Conservation (phyloP, 768 basidiomycete species). For the Scleroderma citrinum region DNA sequence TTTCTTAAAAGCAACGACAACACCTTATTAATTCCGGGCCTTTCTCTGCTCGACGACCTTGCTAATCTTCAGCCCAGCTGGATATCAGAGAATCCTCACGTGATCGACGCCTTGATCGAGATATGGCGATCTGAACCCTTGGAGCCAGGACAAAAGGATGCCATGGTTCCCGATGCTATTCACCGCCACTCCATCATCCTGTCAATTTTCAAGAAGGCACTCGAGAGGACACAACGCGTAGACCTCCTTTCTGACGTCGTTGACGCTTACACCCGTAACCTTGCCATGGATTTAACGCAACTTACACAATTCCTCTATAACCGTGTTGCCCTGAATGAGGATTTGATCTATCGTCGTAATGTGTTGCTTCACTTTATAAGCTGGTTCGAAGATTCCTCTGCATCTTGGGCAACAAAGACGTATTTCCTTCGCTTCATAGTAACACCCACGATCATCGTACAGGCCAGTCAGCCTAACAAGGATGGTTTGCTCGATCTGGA, state of each 20-base stretch:
- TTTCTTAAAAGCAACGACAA: constrained; percentile 48
- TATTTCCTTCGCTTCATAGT: constrained; percentile 76
- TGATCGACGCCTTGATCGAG: constrained; percentile 63
- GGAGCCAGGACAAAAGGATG: constrained; percentile 38
- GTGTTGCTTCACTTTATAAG: constrained; percentile 78
- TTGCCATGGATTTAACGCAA: constrained; percentile 75
- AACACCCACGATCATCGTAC: constrained; percentile 79
- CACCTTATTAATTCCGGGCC: constrained; percentile 55
- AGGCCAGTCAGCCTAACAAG: constrained; percentile 53
- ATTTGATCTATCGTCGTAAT: constrained; percentile 69
- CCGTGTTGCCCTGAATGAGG: constrained; percentile 72
- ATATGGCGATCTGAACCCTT: constrained; percentile 60
- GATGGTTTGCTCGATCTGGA: constrained; percentile 65
- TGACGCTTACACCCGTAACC: constrained; percentile 69
- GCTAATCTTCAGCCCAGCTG: constrained; percentile 60
- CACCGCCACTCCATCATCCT: constrained; percentile 63
- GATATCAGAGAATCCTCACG: constrained; percentile 61
- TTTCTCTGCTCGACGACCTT: constrained; percentile 76
- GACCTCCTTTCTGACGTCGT: constrained; percentile 88
- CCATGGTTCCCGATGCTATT: constrained; percentile 42
- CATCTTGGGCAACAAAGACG: constrained; percentile 72
- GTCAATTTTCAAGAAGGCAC: constrained; percentile 68
- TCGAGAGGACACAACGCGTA: constrained; percentile 68
- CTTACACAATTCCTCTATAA: constrained; percentile 81
- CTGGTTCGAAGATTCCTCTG: constrained; percentile 66